These are phyloP conservation scores for Chenopodium album DNA, from an alignment of 148 eudicot genomes.

Conservation along the genomic window DNA sequence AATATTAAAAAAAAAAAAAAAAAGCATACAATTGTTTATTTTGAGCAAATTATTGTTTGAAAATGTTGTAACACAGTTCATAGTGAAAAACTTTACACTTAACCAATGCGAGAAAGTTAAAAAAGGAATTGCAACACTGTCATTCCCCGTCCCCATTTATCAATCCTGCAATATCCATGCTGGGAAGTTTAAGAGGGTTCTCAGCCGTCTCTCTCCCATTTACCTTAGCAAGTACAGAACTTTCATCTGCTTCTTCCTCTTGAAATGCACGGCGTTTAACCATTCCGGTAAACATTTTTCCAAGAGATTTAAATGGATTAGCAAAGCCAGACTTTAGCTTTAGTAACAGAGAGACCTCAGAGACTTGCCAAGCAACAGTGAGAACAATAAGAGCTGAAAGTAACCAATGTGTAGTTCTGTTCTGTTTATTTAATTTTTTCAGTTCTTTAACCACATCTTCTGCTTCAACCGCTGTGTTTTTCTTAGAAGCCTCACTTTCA, in stretches of 20 bases:
- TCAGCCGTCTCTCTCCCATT: conserved; percentile 23
- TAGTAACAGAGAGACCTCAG: conserved; percentile 52
- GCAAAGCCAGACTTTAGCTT: conserved; percentile 45
- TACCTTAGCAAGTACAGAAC: conserved; percentile 18
- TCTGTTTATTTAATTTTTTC: conserved; percentile 61
- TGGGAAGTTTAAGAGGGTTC: conserved; percentile 30
- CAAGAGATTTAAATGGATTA: conserved; percentile 48
- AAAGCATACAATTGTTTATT: background rate
- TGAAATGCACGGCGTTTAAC: conserved; percentile 28
- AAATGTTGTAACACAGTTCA: background rate
- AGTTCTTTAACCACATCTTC: conserved; percentile 53
- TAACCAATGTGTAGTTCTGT: conserved; percentile 60
- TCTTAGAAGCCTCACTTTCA: background rate
- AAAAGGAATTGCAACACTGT: background rate
- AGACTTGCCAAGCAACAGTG: conserved; percentile 68
- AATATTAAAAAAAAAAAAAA: background rate
- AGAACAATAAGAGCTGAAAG: conserved; percentile 53
- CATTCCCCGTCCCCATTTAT: conserved; percentile 31
- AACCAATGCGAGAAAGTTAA: background rate
- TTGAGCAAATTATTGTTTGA: background rate
- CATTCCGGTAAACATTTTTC: conserved; percentile 38
- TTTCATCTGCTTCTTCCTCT: conserved; percentile 15
- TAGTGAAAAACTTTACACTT: background rate
- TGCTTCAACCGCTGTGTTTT: background rate
- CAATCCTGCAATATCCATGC: conserved; percentile 32